Base-by-base conservation (phyloP, 495 filamentous ascomycete genomes). In the Neurospora cerealis region DNA sequence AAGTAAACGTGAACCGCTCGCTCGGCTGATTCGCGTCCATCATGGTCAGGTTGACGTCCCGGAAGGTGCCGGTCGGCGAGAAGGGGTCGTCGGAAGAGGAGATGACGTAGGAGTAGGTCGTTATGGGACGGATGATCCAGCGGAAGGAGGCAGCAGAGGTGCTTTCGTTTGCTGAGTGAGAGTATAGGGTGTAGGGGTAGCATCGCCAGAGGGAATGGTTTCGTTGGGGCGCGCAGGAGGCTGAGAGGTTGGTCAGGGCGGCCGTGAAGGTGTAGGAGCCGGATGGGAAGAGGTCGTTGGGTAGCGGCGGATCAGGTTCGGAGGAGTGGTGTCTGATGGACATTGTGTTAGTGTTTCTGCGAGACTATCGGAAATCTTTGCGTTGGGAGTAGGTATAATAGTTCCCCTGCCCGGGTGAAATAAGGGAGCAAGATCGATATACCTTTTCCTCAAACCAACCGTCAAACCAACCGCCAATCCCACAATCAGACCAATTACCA, bases 31-130 rank as follows among this genome's bases (percentile, higher is more conserved):
- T 89, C 15, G 89, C 88, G 75, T 90, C 89, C 36, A 97, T 85
- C 19, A 97, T 84, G 75, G 92, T 90, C 71, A 96, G 81, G 17
- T 92, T 95, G 73, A 95, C 90, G 74, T 96, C 92, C 6, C 24
- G 24, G 15, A 66, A 66, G 81, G 95, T 85, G 78, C 97, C 97
- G 11, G 88, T 86, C 1, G 95, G 94, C 48, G 83, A 81, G 77
- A 88, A 87, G 1, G 83, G 84, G 72, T 89, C 87, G 40, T 80
- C 72, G 32, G 83, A 84, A 11, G 83, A 85, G 42, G 84, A 85
- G 73, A 87, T 87, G 48, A 75, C 72, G 77, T 82, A 85, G 46
- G 77, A 73, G 72, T 75, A 77, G 39, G 70, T 34, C 0, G 72
- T 71, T 9, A 69, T 37, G 15, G 79, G 77, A 10, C 41, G 72